These are phyloP conservation scores for Conticribra weissflogii DNA, from an alignment of 108 stramenopile genomes.

Conservation along the genomic window DNA sequence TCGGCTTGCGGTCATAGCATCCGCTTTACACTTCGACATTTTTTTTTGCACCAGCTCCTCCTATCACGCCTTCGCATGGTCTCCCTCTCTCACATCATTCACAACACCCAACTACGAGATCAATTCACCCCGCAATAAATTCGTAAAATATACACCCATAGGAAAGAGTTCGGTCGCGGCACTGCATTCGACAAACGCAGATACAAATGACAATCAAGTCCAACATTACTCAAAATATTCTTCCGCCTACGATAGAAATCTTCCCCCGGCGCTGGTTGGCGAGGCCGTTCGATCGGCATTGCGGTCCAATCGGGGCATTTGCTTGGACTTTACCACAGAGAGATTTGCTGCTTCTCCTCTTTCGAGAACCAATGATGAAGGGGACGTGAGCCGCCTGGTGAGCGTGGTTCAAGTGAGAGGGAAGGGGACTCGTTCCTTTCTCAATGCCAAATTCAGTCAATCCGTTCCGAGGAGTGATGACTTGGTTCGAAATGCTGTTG, in stretches of 20 bases:
- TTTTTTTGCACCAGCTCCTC: no score
- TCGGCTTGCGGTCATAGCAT: no score
- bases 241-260: conserved; percentile 62
- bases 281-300: conserved; percentile 85
- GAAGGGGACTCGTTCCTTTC: conserved; percentile 60
- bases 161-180: no score
- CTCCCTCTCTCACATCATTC: no score
- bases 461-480: conserved; percentile 32
- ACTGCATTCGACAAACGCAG: no score
- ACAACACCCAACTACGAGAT: no score
- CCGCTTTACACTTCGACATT: no score
- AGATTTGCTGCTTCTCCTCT: conserved; percentile 30
- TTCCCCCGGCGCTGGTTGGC: conserved; percentile 81
- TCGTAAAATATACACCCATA: no score
- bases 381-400: conserved; percentile 27
- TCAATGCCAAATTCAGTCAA: conserved; percentile 74
- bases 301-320: conserved; percentile 63
- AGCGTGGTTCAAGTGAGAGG: conserved; percentile 65
- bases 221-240: conserved; percentile 20
- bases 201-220: no score
- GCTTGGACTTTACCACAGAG: conserved; percentile 46
- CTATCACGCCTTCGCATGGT: no score
- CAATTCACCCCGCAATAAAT: no score
- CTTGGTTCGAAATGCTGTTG: neutral
- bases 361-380: neutral